Evolutionary conservation across 2,329 filamentous ascomycete genomes (phyloP), one percentile per base, ranked within the genome.

Genomic region (Trichophyton rubrum): DNA sequence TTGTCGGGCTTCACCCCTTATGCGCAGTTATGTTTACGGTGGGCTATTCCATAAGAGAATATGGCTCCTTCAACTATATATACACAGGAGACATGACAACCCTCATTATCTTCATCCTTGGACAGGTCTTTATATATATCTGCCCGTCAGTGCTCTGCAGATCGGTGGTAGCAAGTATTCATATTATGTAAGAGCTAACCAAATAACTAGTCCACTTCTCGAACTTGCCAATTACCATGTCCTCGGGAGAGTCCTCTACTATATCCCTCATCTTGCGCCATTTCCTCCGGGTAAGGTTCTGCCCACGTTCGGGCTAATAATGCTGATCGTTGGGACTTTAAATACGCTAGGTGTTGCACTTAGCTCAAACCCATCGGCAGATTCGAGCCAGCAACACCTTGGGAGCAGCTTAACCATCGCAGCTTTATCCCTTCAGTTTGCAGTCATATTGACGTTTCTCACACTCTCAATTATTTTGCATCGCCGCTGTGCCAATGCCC

Each of bases 201-300:
- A n/a, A 51, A n/a, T 40, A 22, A 35, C 8, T 56, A 82, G 81
- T 2, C 84, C 85, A 0, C 73, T 86, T 3, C 79, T 85, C 45
- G 82, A 83, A 59, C 75, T 83, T 2, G 78, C 81, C 60, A 84
- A 85, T 67, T 86, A 85, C 69, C 79, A 83, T 65, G 78, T 85
- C 60, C 78, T 86, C 24, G 80, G 80, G 1, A 78, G 82, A 3
- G 75, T 84, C 11, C 74, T 86, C 20, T 81, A 81, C 68, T 87
- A 86, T 69, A 75, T 83, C 2, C 83, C 83, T 0, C 82, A 84
- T 67, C 76, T 81, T 61, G 77, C 82, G 0, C 82, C 82, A 0
- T 69, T 81, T 35, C 45, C 45, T 27, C 45, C 45, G 2, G 20
- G 20, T 3, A 51, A 15, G 24, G 20, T 51, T 1, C 20, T 47